Percentiles rank a stretch among this genome's conserved stretches.
Conservation (phyloP, 306 rosid species). For the Oemleria cerasiformis region DNA sequence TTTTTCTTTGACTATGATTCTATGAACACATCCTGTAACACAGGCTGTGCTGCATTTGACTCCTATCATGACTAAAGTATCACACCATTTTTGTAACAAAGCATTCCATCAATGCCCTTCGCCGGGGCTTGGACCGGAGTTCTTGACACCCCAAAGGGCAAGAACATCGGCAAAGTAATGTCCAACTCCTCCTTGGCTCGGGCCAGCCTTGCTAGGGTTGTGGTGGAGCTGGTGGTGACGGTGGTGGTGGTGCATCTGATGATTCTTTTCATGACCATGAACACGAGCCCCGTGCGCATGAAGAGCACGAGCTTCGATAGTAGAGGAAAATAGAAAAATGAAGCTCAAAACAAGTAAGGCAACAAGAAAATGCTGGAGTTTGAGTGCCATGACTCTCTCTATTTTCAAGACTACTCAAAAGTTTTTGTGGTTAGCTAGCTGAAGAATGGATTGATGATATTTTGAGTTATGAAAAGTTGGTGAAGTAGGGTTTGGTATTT, state of each 20-base stretch:
- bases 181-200: constrained; percentile 4
- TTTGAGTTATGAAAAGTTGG: constrained; percentile 7
- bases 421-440: background rate
- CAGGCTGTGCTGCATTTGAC: background rate
- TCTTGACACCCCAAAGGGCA: constrained; percentile 31
- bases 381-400: constrained; percentile 5
- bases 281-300: constrained; percentile 9
- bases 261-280: background rate
- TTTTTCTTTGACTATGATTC: background rate
- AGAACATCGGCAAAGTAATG: constrained; percentile 19
- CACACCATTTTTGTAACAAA: background rate
- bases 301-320: constrained; percentile 21
- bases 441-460: background rate
- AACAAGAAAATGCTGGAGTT: constrained; percentile 3
- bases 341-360: constrained; percentile 18
- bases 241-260: background rate
- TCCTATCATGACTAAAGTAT: background rate
- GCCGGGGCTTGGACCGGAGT: constrained; percentile 30
- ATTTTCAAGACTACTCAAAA: constrained; percentile 22
- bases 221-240: constrained; percentile 6
- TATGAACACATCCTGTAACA: background rate
- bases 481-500: constrained; percentile 16
- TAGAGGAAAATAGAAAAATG: constrained; percentile 14
- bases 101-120: constrained; percentile 24
- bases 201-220: constrained; percentile 12